A percentile compares a stretch with the other conserved stretches of the same genome.
These are phyloP conservation scores for Domatiomyces globalis DNA, from an alignment of 2,329 filamentous ascomycete species.

Conservation along the genomic window DNA sequence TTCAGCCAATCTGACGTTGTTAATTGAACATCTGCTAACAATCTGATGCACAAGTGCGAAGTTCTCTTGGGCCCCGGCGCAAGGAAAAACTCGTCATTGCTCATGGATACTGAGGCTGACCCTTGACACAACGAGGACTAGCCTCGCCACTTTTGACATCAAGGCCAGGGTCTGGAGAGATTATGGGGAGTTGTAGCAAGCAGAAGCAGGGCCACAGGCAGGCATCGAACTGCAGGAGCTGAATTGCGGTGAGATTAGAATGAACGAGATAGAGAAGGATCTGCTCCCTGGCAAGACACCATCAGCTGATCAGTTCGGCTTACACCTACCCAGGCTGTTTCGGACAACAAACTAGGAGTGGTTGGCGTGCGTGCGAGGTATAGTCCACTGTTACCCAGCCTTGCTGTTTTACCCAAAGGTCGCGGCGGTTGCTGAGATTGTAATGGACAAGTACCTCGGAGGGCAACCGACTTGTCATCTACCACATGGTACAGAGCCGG, in stretches of 20 bases:
- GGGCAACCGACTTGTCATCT: no score
- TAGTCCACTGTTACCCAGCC: no score
- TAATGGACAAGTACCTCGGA: no score
- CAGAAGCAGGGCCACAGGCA: neutral
- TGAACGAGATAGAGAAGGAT: neutral
- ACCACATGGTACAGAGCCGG: no score
- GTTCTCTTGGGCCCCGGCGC: neutral
- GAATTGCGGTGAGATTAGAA: neutral
- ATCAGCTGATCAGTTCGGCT: neutral
- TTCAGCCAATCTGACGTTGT: neutral
- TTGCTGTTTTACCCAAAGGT: no score
- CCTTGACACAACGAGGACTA: neutral
- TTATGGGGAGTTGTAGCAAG: neutral
- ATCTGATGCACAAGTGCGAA: no score
- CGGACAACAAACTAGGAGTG: no score
- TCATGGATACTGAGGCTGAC: neutral
- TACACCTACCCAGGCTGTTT: no score
- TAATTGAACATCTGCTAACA: neutral
- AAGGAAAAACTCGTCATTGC: neutral
- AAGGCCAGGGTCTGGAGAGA: neutral
- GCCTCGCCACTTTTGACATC: neutral
- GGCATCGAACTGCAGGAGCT: neutral
- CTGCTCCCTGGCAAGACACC: neutral
- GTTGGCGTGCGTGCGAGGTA: no score
- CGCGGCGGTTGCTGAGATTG: no score